Percentiles rank a stretch among this genome's conserved stretches.
Conservation (phyloP, 2,329 filamentous ascomycete genomes). For the Penicillium sp. region DNA sequence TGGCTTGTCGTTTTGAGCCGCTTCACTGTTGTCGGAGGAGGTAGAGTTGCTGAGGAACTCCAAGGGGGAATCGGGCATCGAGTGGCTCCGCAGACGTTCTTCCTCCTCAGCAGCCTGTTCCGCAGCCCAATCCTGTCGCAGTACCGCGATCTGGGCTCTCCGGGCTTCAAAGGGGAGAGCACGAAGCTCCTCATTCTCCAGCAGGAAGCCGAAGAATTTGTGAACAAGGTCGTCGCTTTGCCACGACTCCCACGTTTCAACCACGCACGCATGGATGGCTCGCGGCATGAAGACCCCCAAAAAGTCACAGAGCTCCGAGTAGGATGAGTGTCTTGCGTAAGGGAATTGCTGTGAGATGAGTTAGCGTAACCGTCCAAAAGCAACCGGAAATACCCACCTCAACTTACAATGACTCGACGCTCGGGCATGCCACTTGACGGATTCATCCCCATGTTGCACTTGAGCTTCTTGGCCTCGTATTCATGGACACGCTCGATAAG, state of each 20-base stretch:
- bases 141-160: background rate
- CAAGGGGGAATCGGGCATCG: too few species aligned
- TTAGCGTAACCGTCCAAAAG: slow-evolving; percentile 4
- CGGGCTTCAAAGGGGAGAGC: background rate
- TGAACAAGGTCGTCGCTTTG: slow-evolving; percentile 34
- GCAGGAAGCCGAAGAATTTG: slow-evolving; percentile 65
- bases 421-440: slow-evolving; percentile 7
- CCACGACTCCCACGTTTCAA: background rate
- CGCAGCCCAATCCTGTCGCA: background rate
- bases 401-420: slow-evolving; percentile 33
- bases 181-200: slow-evolving; percentile 42
- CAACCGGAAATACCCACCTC: background rate
- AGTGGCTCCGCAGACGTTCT: background rate
- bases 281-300: slow-evolving; percentile 62
- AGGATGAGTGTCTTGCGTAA: slow-evolving; percentile 85
- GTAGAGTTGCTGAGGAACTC: too few species aligned
- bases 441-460: slow-evolving; percentile 15
- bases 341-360: slow-evolving; percentile 55
- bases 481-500: slow-evolving; percentile 8
- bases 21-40: too few species aligned
- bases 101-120: background rate
- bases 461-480: background rate
- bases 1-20: too few species aligned
- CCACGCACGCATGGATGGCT: slow-evolving; percentile 77
- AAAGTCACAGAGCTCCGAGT: slow-evolving; percentile 68